phyloP scores from a whole-genome alignment of 805 yeast species.

The Phaffomyces thermotolerans region DNA sequence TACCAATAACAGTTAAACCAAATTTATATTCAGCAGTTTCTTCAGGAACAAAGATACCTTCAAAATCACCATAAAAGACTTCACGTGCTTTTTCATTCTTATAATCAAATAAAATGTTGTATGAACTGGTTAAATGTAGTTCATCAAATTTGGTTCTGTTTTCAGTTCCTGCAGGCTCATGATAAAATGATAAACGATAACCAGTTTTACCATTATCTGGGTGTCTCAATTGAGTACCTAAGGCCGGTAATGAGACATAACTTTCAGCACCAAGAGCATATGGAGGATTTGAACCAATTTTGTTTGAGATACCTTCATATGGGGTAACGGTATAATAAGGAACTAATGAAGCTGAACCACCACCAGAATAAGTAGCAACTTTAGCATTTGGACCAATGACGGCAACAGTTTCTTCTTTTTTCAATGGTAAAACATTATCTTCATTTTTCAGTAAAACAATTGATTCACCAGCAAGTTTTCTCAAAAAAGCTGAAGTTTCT shows the following conservation, averaged over 20 bases:
- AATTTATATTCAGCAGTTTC: conserved; percentile 42
- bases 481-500: conserved; percentile 36
- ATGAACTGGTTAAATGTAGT: conserved; percentile 16
- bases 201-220: conserved; percentile 23
- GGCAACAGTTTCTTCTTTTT: conserved; percentile 34
- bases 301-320: conserved; percentile 35
- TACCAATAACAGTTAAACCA: conserved; percentile 47
- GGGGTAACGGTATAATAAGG: conserved; percentile 45
- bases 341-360: conserved; percentile 51
- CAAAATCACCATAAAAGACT: conserved; percentile 39
- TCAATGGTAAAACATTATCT: conserved; percentile 38
- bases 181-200: conserved; percentile 20
- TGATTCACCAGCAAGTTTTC: conserved; percentile 43
- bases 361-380: conserved; percentile 45
- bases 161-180: conserved; percentile 17
- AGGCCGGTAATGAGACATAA: conserved; percentile 28
- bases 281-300: conserved; percentile 19
- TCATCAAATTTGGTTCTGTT: conserved; percentile 26
- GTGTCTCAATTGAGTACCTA: conserved; percentile 23
- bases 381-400: conserved; percentile 58
- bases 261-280: conserved; percentile 32
- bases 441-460: conserved; percentile 54
- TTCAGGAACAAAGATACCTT: conserved; percentile 40
- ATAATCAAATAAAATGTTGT: conserved; percentile 26
- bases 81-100: conserved; percentile 15